Conservation (phyloP, 495 filamentous ascomycete genomes). For the Podospora pseudoanserina region DNA sequence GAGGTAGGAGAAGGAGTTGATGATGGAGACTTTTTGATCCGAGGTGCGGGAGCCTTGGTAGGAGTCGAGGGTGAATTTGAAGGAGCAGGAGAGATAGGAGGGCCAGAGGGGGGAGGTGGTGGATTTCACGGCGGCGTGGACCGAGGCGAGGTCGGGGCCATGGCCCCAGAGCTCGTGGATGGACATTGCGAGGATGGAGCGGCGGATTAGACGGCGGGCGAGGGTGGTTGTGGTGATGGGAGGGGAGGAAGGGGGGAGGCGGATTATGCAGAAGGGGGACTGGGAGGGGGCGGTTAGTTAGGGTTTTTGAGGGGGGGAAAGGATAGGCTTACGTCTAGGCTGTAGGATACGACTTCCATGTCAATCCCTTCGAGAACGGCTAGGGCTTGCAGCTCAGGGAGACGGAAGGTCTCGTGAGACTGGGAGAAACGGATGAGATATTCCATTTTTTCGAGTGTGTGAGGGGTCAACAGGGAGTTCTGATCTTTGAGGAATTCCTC, state of each 20-base stretch:
- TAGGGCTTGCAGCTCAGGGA: slow-evolving; percentile 79
- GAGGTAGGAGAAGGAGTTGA: slow-evolving; percentile 78
- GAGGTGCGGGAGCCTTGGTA: slow-evolving; percentile 66
- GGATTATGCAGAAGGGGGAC: slow-evolving; percentile 85
- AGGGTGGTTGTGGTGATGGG: slow-evolving; percentile 25
- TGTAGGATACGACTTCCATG: slow-evolving; percentile 69
- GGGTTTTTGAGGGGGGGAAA: slow-evolving; percentile 4
- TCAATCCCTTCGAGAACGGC: slow-evolving; percentile 65
- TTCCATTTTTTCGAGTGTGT: slow-evolving; percentile 46
- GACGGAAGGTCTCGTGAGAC: slow-evolving; percentile 82
- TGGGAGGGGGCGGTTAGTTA: slow-evolving; percentile 32
- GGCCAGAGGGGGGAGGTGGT: slow-evolving; percentile 62
- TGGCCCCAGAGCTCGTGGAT: slow-evolving; percentile 88
- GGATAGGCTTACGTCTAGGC: slow-evolving; percentile 55
- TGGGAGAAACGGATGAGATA: slow-evolving; percentile 91
- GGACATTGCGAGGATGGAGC: slow-evolving; percentile 73
- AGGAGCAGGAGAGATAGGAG: slow-evolving; percentile 57
- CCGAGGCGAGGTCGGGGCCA: slow-evolving; percentile 59
- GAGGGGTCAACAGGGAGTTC: neutral
- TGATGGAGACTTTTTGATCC: slow-evolving; percentile 59
- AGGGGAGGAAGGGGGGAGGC: slow-evolving; percentile 55
- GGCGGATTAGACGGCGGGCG: slow-evolving; percentile 62
- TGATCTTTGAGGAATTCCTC: neutral
- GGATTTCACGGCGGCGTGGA: slow-evolving; percentile 61
- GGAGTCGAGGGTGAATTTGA: slow-evolving; percentile 77